Evolutionary conservation across 805 yeast species (phyloP), one percentile per base, ranked within the genome.

Genomic region (Candida broadrunensis): DNA sequence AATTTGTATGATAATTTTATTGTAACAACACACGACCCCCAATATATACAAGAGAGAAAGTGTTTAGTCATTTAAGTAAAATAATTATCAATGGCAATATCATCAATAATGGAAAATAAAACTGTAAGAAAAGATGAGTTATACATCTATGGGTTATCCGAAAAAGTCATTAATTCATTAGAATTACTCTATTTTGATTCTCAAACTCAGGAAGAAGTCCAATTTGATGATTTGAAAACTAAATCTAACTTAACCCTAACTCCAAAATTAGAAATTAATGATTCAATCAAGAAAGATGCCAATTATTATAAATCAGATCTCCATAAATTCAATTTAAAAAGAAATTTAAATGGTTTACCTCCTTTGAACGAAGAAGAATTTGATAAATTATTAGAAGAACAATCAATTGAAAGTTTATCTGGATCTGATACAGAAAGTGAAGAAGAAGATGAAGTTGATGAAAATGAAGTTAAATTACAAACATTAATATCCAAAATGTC

Each of bases 321-420:
- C 17, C 81, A 83, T 51, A 67, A 78, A 29, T 70, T 72, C 52
- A 87, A 87, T 54, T 47, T 77, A 39, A 82, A 81, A 55, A 66
- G 90, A 40, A 55, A 65, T 8, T 49, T 76, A 21, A 61, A 61
- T 29, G 73, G 75, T 0, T 61, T 77, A 35, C 56, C 66, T 0
- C 65, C 77, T 0, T 55, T 84, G 14, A 61, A 73, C 3, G 85
- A 77, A 47, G 73, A 61, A 3, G 80, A 82, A 52, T 85, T 84
- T 50, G 86, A 81, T 26, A 60, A 65, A 11, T 48, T 79, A 30
- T 56, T 78, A 35, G 81, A 75, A 29, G 68, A 71, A 29, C 67
- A 73, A 41, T 73, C 75, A 17, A 53, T 70, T 17, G 81, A 77
- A 44, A 74, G 85, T 58, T 68, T 81, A 7, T 81, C 87, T 2